These are phyloP conservation scores for Hyphopichia pseudoburtonii DNA, from an alignment of 1,139 yeast species.

Conservation along the genomic window DNA sequence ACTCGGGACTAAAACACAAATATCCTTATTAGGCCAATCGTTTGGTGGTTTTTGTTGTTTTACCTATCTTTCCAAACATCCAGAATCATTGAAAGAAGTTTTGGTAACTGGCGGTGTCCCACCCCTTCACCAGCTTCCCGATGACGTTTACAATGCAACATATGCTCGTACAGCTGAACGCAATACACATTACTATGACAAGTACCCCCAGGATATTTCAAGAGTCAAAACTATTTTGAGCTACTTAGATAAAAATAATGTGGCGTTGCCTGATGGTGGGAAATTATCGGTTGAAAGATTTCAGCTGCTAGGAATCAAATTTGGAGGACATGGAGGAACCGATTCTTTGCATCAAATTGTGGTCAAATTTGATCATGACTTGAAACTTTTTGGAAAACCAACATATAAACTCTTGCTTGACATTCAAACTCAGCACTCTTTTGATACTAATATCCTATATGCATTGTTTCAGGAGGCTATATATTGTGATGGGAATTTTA, in stretches of 20 bases:
- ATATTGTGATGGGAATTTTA: slow-evolving; percentile 42
- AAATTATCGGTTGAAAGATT: slow-evolving; percentile 48
- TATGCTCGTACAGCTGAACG: slow-evolving; percentile 47
- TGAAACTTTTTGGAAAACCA: slow-evolving; percentile 31
- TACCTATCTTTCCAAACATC: slow-evolving; percentile 49
- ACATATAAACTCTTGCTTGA: slow-evolving; percentile 32
- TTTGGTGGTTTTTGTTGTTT: slow-evolving; percentile 57
- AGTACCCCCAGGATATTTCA: slow-evolving; percentile 46
- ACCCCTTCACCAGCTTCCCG: slow-evolving; percentile 43
- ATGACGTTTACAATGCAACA: slow-evolving; percentile 50
- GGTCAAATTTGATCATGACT: slow-evolving; percentile 36
- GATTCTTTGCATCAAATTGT: slow-evolving; percentile 46
- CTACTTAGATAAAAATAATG: slow-evolving; percentile 28
- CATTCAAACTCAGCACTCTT: slow-evolving; percentile 35
- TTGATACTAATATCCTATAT: slow-evolving; percentile 54
- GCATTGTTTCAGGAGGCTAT: slow-evolving; percentile 60
- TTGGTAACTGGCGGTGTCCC: slow-evolving; percentile 60
- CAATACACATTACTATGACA: slow-evolving; percentile 46
- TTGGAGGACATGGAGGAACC: slow-evolving; percentile 54
- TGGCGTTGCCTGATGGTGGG: slow-evolving; percentile 51
- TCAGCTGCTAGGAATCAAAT: slow-evolving; percentile 49
- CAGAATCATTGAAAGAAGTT: slow-evolving; percentile 38
- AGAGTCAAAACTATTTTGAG: slow-evolving; percentile 38
- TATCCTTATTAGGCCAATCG: slow-evolving; percentile 58
- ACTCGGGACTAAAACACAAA: slow-evolving; percentile 30